These are phyloP conservation scores for Wickerhamomyces mucosus DNA, from an alignment of 805 yeast genomes.

Conservation along the genomic window DNA sequence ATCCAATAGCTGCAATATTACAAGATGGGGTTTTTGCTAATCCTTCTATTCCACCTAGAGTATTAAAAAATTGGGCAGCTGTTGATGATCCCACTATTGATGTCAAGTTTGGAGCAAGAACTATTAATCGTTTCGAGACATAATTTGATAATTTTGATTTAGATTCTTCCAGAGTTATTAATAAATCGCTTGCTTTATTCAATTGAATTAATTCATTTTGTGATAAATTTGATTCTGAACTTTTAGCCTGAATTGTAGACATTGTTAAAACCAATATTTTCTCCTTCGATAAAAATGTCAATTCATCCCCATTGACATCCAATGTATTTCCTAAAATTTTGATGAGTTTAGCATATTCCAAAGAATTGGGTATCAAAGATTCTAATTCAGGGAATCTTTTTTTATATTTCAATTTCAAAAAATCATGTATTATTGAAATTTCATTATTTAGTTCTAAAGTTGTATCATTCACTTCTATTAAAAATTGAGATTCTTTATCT, in stretches of 20 bases:
- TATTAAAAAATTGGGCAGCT: slow-evolving; percentile 63
- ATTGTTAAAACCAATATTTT: slow-evolving; percentile 64
- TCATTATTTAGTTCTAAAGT: slow-evolving; percentile 47
- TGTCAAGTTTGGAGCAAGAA: slow-evolving; percentile 73
- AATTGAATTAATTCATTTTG: slow-evolving; percentile 29
- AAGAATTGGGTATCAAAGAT: slow-evolving; percentile 48
- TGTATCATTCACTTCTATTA: slow-evolving; percentile 45
- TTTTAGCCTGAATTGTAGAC: slow-evolving; percentile 48
- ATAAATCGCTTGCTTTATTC: slow-evolving; percentile 34
- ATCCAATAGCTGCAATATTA: slow-evolving; percentile 73
- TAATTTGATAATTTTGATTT: slow-evolving; percentile 37
- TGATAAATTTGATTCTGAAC: slow-evolving; percentile 20
- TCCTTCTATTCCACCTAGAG: slow-evolving; percentile 58
- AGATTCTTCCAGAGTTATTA: slow-evolving; percentile 35
- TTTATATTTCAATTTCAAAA: slow-evolving; percentile 42
- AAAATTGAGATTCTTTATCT: slow-evolving; percentile 35
- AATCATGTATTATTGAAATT: slow-evolving; percentile 37
- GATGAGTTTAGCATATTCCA: slow-evolving; percentile 50
- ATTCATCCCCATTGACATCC: slow-evolving; percentile 14
- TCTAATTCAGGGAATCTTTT: slow-evolving; percentile 66
- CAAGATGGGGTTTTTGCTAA: slow-evolving; percentile 72
- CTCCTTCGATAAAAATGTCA: slow-evolving; percentile 43
- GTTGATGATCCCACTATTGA: slow-evolving; percentile 62
- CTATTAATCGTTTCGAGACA: slow-evolving; percentile 45
- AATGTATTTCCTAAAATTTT: slow-evolving; percentile 40